These are phyloP conservation scores for Kalanchoe fedtschenkoi DNA, from an alignment of 164 flowering plant genomes.

Conservation along the genomic window DNA sequence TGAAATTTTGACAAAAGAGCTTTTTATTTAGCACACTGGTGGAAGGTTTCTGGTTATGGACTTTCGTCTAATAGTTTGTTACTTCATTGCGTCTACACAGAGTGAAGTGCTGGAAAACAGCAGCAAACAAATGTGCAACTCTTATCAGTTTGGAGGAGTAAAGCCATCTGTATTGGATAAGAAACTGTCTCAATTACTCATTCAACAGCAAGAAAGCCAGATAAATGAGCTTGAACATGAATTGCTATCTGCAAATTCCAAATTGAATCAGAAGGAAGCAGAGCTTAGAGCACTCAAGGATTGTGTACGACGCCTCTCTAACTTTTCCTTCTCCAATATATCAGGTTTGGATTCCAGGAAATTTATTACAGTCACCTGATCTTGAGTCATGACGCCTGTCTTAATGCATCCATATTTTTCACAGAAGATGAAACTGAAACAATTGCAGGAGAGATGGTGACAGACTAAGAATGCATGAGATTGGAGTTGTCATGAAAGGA, in stretches of 20 bases:
- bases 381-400: background rate
- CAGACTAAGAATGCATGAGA: background rate
- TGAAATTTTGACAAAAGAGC: background rate
- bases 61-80: background rate
- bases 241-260: conserved; percentile 29
- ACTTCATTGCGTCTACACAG: background rate
- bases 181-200: conserved; percentile 45
- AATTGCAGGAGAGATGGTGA: background rate
- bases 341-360: conserved; percentile 24
- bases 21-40: background rate
- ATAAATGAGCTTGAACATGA: conserved; percentile 49
- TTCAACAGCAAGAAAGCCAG: conserved; percentile 52
- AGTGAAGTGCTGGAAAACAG: conserved; percentile 12
- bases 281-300: conserved; percentile 56
- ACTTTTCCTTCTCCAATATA: conserved; percentile 28
- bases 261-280: conserved; percentile 54
- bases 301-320: conserved; percentile 43
- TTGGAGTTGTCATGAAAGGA: background rate
- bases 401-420: background rate
- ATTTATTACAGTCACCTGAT: background rate
- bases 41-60: background rate
- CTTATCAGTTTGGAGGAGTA: conserved; percentile 30
- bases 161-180: conserved; percentile 39
- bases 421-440: background rate
- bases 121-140: conserved; percentile 10